These are phyloP conservation scores for Auriculariales sp. DNA, from an alignment of 768 basidiomycete species.

Conservation along the genomic window DNA sequence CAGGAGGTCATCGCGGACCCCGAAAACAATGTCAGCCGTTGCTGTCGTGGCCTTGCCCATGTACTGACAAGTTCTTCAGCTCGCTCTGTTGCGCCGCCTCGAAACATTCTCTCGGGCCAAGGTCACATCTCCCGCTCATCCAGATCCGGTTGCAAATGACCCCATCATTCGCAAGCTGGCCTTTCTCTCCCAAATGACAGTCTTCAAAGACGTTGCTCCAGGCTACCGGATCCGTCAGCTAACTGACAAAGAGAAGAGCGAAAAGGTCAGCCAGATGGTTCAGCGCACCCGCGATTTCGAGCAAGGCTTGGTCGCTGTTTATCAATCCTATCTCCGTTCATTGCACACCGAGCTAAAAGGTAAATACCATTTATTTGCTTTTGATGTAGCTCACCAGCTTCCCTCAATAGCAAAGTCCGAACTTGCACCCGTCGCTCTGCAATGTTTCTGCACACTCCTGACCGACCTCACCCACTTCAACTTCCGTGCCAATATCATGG, in stretches of 20 bases:
- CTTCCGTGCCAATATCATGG: conserved; percentile 86
- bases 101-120: conserved; percentile 76
- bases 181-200: conserved; percentile 77
- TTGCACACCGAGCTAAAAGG: conserved; percentile 84
- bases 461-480: conserved; percentile 89
- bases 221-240: conserved; percentile 88
- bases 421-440: conserved; percentile 54
- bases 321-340: conserved; percentile 76
- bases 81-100: conserved; percentile 77
- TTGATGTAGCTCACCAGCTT: conserved; percentile 7
- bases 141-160: conserved; percentile 66
- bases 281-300: conserved; percentile 86
- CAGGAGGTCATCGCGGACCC: conserved; percentile 91
- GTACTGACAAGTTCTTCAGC: conserved; percentile 26
- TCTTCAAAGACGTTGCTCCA: conserved; percentile 92
- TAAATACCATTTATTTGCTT: conserved; percentile 17
- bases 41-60: background rate
- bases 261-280: conserved; percentile 92
- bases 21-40: conserved; percentile 69
- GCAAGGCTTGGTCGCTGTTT: conserved; percentile 76
- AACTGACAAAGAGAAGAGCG: conserved; percentile 79
- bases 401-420: conserved; percentile 40
- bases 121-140: conserved; percentile 53
- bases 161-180: conserved; percentile 73
- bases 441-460: conserved; percentile 78